Evolutionary conservation across 495 filamentous ascomycete genomes (phyloP), one percentile per base, ranked within the genome.

Genomic region (Talaromyces ruber): DNA sequence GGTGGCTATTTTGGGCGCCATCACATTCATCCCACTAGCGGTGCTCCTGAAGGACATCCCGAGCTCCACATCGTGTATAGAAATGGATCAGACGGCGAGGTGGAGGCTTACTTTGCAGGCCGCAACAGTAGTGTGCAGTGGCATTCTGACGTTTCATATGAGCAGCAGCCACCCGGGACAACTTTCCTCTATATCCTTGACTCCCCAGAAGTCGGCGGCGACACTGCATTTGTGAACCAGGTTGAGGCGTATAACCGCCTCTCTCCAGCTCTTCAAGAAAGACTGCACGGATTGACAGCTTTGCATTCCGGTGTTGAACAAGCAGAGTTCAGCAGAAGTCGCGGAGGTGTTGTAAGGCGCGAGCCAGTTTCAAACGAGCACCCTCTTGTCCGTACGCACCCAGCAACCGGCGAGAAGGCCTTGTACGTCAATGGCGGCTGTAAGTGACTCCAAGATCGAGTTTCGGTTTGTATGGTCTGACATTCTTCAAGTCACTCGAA

Each of bases 131-230:
- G 82, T n/a, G 84, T 89, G 0, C 81, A 86, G 1, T 93, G 90
- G 90, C 90, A 93, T 72, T 87, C 84, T 1, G 91, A 96, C 72
- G 88, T 93, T 0, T 87, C 85, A 4, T 93, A 92, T 69, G 91
- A 96, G 77, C 66, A 79, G 61, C 90, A 94, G 72, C 89, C 91
- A n/a, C 90, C 91, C 0, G 90, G 91, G 58, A 93, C 89, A 0
- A 92, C 90, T 0, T 91, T 94, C 73, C 72, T 96, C 34, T 92
- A 91, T 70, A 78, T 88, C 57, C 83, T 94, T 26, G 90, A 94
- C 69, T 84, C 77, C 43, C 90, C 91, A n/a, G 77, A 81, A 60
- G 82, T 84, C 1, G 90, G 91, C 21, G 90, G 91, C 43, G 91
- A 96, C 66, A 96, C 91, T 0, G 71, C 88, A 12, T 93, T 94